Evolutionary conservation across 2,329 filamentous ascomycete species (phyloP).

Genomic region (Epichloe hybrida): DNA sequence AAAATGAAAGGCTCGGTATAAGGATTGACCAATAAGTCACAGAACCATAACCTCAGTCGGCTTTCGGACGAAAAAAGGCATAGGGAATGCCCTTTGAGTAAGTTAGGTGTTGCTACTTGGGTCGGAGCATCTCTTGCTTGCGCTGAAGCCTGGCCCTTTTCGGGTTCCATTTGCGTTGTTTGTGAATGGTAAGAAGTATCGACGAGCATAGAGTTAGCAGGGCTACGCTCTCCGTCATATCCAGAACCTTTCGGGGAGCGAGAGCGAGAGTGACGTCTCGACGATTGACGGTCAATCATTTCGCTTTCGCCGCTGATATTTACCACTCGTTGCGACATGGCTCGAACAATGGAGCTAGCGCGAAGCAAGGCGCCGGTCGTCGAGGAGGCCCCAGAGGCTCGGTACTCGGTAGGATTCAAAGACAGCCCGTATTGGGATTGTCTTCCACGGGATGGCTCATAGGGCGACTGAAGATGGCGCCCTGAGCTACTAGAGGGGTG

Average conservation of each 20-base stretch:
- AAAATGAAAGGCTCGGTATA: constrained; percentile 78
- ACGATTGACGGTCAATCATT: constrained; percentile 57
- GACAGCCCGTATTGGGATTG: constrained; percentile 44
- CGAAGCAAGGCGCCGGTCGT: constrained; percentile 50
- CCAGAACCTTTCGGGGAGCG: constrained; percentile 36
- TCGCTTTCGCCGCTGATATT: constrained; percentile 93
- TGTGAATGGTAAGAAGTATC: constrained; percentile 41
- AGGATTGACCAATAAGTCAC: constrained; percentile 75
- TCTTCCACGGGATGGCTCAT: constrained; percentile 27
- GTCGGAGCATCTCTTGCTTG: constrained; percentile 3
- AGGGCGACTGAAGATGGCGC: constrained; percentile 44
- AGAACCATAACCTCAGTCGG: constrained; percentile 57
- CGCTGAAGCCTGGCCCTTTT: constrained; percentile 26
- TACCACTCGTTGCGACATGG: constrained; percentile 94
- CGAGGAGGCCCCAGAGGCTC: constrained; percentile 49
- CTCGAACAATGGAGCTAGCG: constrained; percentile 63
- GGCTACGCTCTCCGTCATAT: constrained; percentile 14
- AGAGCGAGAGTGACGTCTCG: constrained; percentile 47
- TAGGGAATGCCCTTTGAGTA: constrained; percentile 72
- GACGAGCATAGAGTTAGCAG: constrained; percentile 21
- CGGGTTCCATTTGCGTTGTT: constrained; percentile 26
- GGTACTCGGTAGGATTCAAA: constrained; percentile 36
- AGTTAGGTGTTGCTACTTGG: constrained; percentile 39
- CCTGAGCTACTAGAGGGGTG: constrained; percentile 41
- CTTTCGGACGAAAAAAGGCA: constrained; percentile 75